phyloP scores from a whole-genome alignment of 75 land plant genomes.

The Sequoia sempervirens region DNA sequence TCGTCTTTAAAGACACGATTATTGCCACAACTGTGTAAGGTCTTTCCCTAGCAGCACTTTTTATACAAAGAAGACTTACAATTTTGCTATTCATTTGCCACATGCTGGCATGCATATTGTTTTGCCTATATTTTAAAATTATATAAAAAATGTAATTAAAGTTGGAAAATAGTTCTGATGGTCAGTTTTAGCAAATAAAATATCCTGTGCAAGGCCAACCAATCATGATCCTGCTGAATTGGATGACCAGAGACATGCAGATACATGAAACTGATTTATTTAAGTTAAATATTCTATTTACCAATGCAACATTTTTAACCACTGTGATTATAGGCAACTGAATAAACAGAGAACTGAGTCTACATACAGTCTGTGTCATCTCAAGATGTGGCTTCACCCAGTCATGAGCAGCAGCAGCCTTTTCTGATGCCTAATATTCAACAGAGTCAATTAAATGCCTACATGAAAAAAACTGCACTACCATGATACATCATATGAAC shows the following conservation, averaged over 20 bases:
- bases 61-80: neutral
- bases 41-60: neutral
- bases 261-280: neutral
- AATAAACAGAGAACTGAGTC: neutral
- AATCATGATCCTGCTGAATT: neutral
- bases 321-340: neutral
- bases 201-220: neutral
- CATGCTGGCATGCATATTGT: neutral
- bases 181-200: neutral
- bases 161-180: neutral
- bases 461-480: neutral
- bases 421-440: conserved; percentile 36
- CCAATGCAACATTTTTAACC: neutral
- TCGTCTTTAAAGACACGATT: neutral
- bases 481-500: neutral
- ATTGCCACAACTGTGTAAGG: neutral
- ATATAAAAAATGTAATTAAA: neutral
- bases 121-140: neutral
- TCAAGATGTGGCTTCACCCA: conserved; percentile 50
- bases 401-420: conserved; percentile 23
- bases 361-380: conserved; percentile 32
- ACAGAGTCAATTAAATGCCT: neutral
- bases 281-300: neutral
- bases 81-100: neutral
- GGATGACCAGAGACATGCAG: neutral